phyloP scores from a whole-genome alignment of 2,329 filamentous ascomycete species.

The Monilinia aucupariae region DNA sequence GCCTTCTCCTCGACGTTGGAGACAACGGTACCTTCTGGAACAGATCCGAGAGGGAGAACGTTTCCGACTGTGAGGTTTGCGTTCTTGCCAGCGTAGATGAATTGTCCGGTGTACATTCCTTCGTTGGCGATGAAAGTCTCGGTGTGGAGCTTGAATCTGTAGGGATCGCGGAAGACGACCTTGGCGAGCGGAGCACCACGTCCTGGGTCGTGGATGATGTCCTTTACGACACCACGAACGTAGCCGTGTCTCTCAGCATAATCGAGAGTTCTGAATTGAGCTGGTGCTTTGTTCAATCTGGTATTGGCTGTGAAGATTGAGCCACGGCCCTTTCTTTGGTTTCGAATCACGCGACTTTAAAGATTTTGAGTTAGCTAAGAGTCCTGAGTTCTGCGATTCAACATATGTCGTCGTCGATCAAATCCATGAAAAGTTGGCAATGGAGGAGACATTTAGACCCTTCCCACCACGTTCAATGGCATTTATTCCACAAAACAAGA shows the following conservation, averaged over 20 bases:
- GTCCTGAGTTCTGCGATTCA: constrained; percentile 3
- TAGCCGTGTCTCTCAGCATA: constrained; percentile 97
- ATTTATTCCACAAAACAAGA: neutral
- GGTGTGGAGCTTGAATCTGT: constrained; percentile 94
- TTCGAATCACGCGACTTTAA: constrained; percentile 58
- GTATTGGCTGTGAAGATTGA: constrained; percentile 74
- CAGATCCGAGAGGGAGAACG: constrained; percentile 86
- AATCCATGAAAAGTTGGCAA: neutral
- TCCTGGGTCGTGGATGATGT: constrained; percentile 86
- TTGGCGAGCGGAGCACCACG: constrained; percentile 96
- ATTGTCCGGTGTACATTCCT: constrained; percentile 99
- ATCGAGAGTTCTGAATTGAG: constrained; percentile 96
- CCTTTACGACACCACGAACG: constrained; percentile 93
- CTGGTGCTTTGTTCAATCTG: constrained; percentile 89
- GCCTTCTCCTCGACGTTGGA: constrained; percentile 99
- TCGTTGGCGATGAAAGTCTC: constrained; percentile 99
- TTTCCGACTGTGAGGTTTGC: constrained; percentile 95
- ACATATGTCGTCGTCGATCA: neutral
- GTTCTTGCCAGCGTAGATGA: constrained; percentile 99
- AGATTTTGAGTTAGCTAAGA: neutral
- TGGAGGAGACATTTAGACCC: neutral
- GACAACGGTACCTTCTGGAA: constrained; percentile 98
- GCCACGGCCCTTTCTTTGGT: constrained; percentile 73
- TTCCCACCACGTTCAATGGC: neutral
- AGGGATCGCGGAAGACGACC: constrained; percentile 95